Conservation (phyloP, 2,329 filamentous ascomycete species). For the Cercospora sojina region DNA sequence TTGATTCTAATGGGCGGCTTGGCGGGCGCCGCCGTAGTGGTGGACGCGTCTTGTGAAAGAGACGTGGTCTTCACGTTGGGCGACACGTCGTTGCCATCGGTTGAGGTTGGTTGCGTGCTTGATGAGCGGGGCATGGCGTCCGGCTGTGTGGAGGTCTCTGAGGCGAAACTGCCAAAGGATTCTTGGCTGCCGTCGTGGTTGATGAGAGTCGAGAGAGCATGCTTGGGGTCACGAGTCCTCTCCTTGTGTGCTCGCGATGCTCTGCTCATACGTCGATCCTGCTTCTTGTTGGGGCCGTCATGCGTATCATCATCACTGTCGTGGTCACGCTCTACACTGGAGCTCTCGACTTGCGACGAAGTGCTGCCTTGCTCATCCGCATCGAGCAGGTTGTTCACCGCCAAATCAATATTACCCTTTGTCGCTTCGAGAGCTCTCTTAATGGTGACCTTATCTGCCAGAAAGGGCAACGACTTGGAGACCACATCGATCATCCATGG, state of each 20-base stretch:
- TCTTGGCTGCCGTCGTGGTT: conserved; percentile 38
- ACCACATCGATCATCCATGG: conserved; percentile 59
- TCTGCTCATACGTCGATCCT: conserved; percentile 48
- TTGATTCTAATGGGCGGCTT: conserved; percentile 37
- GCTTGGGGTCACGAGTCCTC: conserved; percentile 31
- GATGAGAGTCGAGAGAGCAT: conserved; percentile 35
- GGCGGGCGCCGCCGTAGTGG: conserved; percentile 14
- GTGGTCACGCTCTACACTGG: conserved; percentile 53
- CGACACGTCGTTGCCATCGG: conserved; percentile 21
- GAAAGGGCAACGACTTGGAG: conserved; percentile 52
- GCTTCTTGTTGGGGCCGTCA: conserved; percentile 54
- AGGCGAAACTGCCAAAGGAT: conserved; percentile 37
- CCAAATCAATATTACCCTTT: conserved; percentile 55
- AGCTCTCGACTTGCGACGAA: conserved; percentile 47
- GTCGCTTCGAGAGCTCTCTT: conserved; percentile 54
- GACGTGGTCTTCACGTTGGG: conserved; percentile 16
- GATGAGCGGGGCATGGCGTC: conserved; percentile 31
- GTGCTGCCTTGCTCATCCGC: conserved; percentile 45
- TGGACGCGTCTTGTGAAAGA: conserved; percentile 7
- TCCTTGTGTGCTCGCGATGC: conserved; percentile 41
- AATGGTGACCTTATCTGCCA: conserved; percentile 52
- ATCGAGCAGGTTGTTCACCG: conserved; percentile 54
- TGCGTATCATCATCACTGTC: conserved; percentile 52
- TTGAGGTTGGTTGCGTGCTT: conserved; percentile 22
- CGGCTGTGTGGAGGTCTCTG: conserved; percentile 35